Base-by-base conservation (phyloP, 768 basidiomycete genomes). In the Lactarius vividus region DNA sequence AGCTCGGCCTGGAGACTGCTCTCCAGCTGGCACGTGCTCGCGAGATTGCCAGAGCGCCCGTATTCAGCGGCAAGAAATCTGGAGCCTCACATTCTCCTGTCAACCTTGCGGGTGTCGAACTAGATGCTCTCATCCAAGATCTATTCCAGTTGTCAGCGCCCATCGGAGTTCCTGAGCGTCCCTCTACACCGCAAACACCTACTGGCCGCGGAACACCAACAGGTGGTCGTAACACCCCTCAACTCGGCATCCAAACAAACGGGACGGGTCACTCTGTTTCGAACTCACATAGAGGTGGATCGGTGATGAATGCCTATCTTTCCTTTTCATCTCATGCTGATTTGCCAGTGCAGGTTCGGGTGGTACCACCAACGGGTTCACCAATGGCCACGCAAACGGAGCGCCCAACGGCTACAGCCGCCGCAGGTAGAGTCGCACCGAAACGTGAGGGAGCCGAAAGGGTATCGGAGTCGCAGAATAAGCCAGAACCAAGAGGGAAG, bases 1-100 rank as follows among this genome's bases (percentile, higher is more conserved):
- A 76, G 39, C 76, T 92, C n/a, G 85, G 86, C 56, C 73, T 85
- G 71, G 83, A 86, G 42, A 85, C 85, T 0, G 78, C 84, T 0
- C 73, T 88, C 1, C 79, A 74, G 37, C 76, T 90, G 20, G 84
- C 84, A 0, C 73, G 75, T 1, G 84, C 83, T 3, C 80, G 88
- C 1, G 88, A 89, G 65, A 74, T 57, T 2, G 68, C 61, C 1
- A 67, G 66, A 15, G 31, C 31, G 13, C 60, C 65, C 16, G 44
- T 29, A 18, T 28, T 39, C 16, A 28, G n/a, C 37, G 52, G 58
- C 39, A 65, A 28, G 55, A 66, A 49, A 37, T 10, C 59, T 1
- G 63, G 64, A 9, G 16, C 18, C 2, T 7, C 57, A 4, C 49
- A 33, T 7, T 59, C 67, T 11, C 4, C 59, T 8, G 16, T 68